Evolutionary conservation across 331 rosid species (phyloP).

Genomic region (Stylosanthes scabra): DNA sequence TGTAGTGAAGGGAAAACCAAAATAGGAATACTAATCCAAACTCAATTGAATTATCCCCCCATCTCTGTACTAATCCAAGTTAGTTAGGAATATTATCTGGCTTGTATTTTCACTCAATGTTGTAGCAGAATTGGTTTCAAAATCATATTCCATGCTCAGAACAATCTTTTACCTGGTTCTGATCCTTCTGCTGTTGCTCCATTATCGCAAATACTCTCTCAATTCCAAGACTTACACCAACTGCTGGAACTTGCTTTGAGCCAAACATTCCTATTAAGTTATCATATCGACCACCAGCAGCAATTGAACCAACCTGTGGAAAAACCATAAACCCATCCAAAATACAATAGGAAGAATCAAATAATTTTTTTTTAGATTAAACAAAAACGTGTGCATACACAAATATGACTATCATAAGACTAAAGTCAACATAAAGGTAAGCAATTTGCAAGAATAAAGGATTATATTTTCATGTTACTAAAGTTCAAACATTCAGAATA

Average conservation of each 20-base stretch:
- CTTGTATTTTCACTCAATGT: neutral
- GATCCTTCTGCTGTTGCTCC: constrained; percentile 76
- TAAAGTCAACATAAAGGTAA: neutral
- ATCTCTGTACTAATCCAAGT: constrained; percentile 9
- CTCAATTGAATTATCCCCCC: neutral
- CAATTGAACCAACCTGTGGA: constrained; percentile 92
- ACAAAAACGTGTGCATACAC: neutral
- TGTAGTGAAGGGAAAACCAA: neutral
- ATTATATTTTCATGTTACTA: constrained; percentile 9
- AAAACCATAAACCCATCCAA: constrained; percentile 11
- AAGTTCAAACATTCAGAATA: constrained; percentile 6
- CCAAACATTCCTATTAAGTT: constrained; percentile 93
- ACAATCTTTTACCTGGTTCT: constrained; percentile 64
- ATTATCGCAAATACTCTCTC: constrained; percentile 91
- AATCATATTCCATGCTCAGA: constrained; percentile 17
- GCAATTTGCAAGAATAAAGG: constrained; percentile 8
- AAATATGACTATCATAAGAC: constrained; percentile 22
- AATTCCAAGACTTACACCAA: constrained; percentile 95
- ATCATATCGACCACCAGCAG: constrained; percentile 95
- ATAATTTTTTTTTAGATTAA: neutral
- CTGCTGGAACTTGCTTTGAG: constrained; percentile 84
- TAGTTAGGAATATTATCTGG: constrained; percentile 10
- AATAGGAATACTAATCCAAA: neutral
- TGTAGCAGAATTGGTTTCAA: neutral
- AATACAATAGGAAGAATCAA: constrained; percentile 3